phyloP scores from a whole-genome alignment of 768 basidiomycete species.

The Pisolithus microcarpus region DNA sequence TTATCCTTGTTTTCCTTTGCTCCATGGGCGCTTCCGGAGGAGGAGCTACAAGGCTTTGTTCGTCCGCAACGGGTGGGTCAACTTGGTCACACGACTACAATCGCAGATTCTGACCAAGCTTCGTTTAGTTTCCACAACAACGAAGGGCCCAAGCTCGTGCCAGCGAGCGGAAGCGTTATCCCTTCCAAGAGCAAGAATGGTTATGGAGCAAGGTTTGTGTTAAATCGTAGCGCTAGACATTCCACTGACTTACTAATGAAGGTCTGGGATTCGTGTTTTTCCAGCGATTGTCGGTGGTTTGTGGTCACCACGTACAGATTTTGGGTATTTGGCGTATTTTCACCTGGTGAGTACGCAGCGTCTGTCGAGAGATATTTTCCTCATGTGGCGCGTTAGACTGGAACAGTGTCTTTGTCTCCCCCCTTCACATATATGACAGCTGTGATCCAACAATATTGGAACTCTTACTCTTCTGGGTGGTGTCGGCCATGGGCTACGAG shows the following conservation, averaged over 20 bases:
- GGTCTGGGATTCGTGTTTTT: slow-evolving; percentile 36
- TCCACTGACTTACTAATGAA: slow-evolving; percentile 12
- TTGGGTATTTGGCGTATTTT: slow-evolving; percentile 40
- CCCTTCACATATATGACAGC: slow-evolving; percentile 35
- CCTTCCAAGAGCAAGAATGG: slow-evolving; percentile 35
- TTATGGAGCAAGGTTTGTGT: slow-evolving; percentile 47
- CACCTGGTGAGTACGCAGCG: slow-evolving; percentile 23
- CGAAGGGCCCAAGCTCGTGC: slow-evolving; percentile 7
- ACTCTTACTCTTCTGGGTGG: slow-evolving; percentile 48
- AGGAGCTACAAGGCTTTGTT: slow-evolving; percentile 30
- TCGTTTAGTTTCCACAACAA: slow-evolving; percentile 14
- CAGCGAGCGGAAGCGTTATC: background rate
- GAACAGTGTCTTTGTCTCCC: slow-evolving; percentile 45
- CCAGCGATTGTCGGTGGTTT: slow-evolving; percentile 31
- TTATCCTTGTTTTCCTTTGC: slow-evolving; percentile 30
- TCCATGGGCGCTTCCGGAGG: slow-evolving; percentile 32
- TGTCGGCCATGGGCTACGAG: slow-evolving; percentile 40
- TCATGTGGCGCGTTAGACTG: slow-evolving; percentile 34
- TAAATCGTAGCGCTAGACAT: background rate
- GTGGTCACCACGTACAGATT: slow-evolving; percentile 37
- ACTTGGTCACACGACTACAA: background rate
- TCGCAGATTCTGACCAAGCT: background rate
- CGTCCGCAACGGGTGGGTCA: slow-evolving; percentile 15
- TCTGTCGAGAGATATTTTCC: background rate
- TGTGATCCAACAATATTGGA: slow-evolving; percentile 44